Evolutionary conservation across 768 basidiomycete genomes (phyloP), one percentile per base, ranked within the genome.

Genomic region (Auricularia cornea): DNA sequence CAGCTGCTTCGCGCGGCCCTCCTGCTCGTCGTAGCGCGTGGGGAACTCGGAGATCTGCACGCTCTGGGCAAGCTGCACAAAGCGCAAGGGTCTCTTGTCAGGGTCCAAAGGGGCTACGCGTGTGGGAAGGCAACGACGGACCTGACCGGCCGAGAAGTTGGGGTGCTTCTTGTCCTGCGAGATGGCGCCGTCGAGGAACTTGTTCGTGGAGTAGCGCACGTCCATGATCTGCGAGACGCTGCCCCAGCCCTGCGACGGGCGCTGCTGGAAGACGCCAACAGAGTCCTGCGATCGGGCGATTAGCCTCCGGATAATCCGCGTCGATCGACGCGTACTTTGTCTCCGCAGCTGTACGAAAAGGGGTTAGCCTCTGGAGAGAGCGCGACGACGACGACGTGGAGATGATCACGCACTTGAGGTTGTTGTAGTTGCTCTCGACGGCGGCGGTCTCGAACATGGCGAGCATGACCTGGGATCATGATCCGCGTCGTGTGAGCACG

Each of bases 371-470:
- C 16, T 20, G 18, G 8, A 6, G 26, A 4, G 26, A 57, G 26
- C 26, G 26, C 6, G 26, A 26, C 14, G 8, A n/a, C n/a, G n/a
- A n/a, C n/a, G n/a, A n/a, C n/a, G n/a, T n/a, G n/a, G n/a, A 16
- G 28, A 28, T 11, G 54, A 57, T 38, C 35, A 28, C 26, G 16
- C 54, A 29, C 54, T 30, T 57, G 6, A 28, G 54, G 54, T 57
- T 57, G 54, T 57, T 57, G 54, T 57, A 57, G 54, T 57, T 57
- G 54, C 28, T 57, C 54, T 57, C 54, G 14, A 57, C 51, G 20
- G 51, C 51, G n/a, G 51, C 51, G 10, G 51, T 52, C 20, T 52
- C 51, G 51, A 52, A 52, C 51, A 52, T 52, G n/a, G 51, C 51
- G 51, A 52, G 51, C 51, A 52, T 52, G 51, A 52, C 51, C 51